phyloP scores from a whole-genome alignment of 345 rosid genomes.

The Aquilaria sinensis region DNA sequence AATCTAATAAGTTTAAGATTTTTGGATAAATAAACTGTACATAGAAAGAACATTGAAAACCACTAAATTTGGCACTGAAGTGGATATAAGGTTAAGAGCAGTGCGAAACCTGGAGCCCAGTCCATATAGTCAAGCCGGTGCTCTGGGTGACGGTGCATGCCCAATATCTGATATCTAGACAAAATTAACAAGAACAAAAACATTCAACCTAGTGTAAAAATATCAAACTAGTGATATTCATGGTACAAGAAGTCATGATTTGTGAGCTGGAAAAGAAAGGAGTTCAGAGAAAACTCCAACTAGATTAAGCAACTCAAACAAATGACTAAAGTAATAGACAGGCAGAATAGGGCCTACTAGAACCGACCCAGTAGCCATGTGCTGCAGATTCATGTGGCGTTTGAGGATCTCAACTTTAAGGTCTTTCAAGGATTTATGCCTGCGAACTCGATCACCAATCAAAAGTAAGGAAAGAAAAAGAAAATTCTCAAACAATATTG shows the following conservation, averaged over 20 bases:
- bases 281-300: too few species aligned
- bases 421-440: slow-evolving; percentile 85
- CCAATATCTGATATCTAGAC: slow-evolving; percentile 64
- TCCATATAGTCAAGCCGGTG: slow-evolving; percentile 92
- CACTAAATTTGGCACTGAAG: slow-evolving; percentile 3
- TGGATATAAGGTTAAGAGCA: slow-evolving; percentile 2
- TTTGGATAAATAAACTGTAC: not conserved
- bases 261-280: not conserved
- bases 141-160: slow-evolving; percentile 82
- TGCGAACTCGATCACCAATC: slow-evolving; percentile 24
- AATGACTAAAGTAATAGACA: not conserved
- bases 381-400: slow-evolving; percentile 60
- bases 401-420: slow-evolving; percentile 71
- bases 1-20: not conserved
- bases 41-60: not conserved
- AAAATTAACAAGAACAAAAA: not conserved
- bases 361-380: slow-evolving; percentile 79
- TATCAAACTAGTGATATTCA: not conserved
- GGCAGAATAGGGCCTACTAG: not conserved
- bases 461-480: not conserved
- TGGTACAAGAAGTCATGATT: not conserved
- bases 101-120: slow-evolving; percentile 91
- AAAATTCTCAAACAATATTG: not conserved
- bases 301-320: too few species aligned
- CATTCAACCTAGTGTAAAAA: not conserved